phyloP scores from a whole-genome alignment of 2,329 filamentous ascomycete species.

The Cordyceps javanica region DNA sequence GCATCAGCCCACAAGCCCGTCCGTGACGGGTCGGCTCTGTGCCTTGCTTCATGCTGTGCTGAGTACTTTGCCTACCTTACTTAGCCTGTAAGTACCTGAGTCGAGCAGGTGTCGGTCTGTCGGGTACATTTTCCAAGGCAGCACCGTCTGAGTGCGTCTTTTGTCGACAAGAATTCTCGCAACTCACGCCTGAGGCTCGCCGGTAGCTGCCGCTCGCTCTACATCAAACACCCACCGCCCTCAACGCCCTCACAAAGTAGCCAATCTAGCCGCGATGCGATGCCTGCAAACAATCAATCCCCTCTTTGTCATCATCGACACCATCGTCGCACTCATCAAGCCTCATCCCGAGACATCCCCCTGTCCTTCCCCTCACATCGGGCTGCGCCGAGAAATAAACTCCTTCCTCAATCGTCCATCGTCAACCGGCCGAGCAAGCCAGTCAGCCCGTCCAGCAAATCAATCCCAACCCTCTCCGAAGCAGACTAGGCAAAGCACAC shows the following conservation, averaged over 20 bases:
- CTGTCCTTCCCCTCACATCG: background rate
- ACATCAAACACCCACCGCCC: background rate
- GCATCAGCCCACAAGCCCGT: background rate
- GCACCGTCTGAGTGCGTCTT: background rate
- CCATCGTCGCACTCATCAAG: background rate
- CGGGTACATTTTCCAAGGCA: conserved; percentile 4
- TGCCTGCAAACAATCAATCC: background rate
- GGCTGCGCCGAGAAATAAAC: background rate
- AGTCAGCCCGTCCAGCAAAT: background rate
- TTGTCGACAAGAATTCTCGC: background rate
- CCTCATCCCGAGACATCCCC: background rate
- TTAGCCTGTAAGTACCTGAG: background rate
- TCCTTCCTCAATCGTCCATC: conserved; percentile 7
- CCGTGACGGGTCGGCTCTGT: too few species aligned
- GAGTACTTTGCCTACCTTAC: background rate
- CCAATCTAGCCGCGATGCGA: background rate
- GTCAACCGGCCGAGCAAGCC: background rate
- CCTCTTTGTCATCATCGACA: background rate
- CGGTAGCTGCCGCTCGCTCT: background rate
- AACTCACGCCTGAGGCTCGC: background rate
- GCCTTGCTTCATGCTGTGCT: too few species aligned
- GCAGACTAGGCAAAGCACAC: background rate
- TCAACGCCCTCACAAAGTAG: too few species aligned
- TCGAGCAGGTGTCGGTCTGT: conserved; percentile 1
- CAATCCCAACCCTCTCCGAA: background rate